These are phyloP conservation scores for Hypoxylon sp. DNA, from an alignment of 2,329 filamentous ascomycete species.

Conservation along the genomic window DNA sequence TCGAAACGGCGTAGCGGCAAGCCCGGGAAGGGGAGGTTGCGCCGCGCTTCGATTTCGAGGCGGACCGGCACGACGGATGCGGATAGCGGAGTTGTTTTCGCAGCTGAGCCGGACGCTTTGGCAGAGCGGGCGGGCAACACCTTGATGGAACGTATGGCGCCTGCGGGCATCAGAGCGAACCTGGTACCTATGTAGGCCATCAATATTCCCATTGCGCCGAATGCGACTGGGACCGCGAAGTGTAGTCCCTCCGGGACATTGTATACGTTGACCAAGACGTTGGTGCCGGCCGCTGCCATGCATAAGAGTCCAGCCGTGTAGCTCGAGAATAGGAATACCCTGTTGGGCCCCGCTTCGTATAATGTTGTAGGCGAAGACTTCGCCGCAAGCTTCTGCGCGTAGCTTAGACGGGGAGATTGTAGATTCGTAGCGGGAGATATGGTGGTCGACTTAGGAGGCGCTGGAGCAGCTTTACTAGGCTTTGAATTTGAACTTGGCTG, in stretches of 20 bases:
- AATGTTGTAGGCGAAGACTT: constrained; percentile 71
- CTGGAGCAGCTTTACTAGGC: not conserved
- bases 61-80: constrained; percentile 55
- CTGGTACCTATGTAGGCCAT: constrained; percentile 73
- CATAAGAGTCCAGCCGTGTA: constrained; percentile 70
- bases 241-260: constrained; percentile 66
- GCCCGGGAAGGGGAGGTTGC: constrained; percentile 62
- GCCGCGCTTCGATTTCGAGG: constrained; percentile 68
- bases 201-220: constrained; percentile 70
- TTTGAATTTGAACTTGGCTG: constrained; percentile 4
- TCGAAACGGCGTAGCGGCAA: constrained; percentile 61
- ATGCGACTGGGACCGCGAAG: constrained; percentile 70
- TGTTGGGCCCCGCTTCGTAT: constrained; percentile 76
- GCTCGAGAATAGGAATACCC: constrained; percentile 72
- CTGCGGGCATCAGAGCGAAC: constrained; percentile 70
- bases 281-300: constrained; percentile 65
- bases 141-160: constrained; percentile 71
- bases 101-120: constrained; percentile 19
- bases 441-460: constrained; percentile 1
- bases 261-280: constrained; percentile 65
- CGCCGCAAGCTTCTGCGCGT: constrained; percentile 69
- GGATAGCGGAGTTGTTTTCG: constrained; percentile 27
- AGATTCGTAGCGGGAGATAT: constrained; percentile 18
- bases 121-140: constrained; percentile 59
- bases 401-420: constrained; percentile 59